Conservation (phyloP, 2,329 filamentous ascomycete species). For the Cylindrodendrum hubeiense region DNA sequence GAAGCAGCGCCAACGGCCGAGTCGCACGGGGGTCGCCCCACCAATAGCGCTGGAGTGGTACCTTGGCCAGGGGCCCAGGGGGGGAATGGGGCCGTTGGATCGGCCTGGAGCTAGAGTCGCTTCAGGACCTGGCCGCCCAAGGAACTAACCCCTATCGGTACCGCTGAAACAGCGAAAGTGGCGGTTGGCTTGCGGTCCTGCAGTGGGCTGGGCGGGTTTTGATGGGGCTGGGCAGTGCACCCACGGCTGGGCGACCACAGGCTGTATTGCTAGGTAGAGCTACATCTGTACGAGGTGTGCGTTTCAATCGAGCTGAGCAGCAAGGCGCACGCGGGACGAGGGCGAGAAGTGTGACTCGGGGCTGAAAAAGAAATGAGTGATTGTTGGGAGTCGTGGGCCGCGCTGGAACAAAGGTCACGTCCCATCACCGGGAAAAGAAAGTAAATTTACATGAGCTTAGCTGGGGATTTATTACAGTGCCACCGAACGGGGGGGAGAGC, state of each 20-base stretch:
- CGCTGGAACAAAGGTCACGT: not conserved
- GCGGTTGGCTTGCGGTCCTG: not conserved
- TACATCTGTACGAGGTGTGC: not conserved
- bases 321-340: not conserved
- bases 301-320: not conserved
- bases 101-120: conserved; percentile 24
- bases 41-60: conserved; percentile 16
- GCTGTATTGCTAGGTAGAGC: not conserved
- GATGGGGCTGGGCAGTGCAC: not conserved
- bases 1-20: not conserved
- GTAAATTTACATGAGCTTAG: not conserved
- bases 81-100: conserved; percentile 32
- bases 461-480: not conserved
- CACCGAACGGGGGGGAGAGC: not conserved
- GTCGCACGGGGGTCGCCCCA: conserved; percentile 14
- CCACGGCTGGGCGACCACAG: not conserved
- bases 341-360: not conserved
- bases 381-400: not conserved
- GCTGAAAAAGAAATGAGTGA: not conserved
- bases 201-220: not conserved
- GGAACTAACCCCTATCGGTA: conserved; percentile 14
- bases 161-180: conserved; percentile 42
- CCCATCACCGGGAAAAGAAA: not conserved
- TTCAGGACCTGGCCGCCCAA: not conserved
- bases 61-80: conserved; percentile 8